Base-by-base conservation (phyloP, 257 asterid genomes). In the Knoxia roxburghii region DNA sequence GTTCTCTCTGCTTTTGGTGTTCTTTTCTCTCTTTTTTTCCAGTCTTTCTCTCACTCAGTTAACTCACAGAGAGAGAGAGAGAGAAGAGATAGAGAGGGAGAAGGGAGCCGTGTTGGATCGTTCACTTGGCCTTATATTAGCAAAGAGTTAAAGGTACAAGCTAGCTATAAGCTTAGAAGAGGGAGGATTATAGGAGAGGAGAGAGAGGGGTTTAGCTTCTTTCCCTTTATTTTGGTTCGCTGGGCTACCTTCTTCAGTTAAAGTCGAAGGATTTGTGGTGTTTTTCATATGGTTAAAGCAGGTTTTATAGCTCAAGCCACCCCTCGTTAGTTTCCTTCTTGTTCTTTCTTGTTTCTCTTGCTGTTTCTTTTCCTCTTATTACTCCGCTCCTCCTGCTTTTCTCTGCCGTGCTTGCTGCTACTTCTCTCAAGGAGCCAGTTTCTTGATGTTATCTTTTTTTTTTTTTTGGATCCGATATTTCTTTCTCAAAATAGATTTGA, bases 191-290 rank as follows among this genome's bases (percentile, higher is more conserved):
- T 71, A 73, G 73, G 75, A 55, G 70, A 59, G 59, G 46, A 48
- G 39, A 53, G 64, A 32, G 72, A 35, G 55, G 23, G 76, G 48
- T 51, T 69, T 37, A 37, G 9, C 41, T 37, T 70, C 84, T 89
- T 89, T 87, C 81, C 84, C 98, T 89, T 89, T 33, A 87, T 78
- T 86, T 45, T 12, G 17, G 4, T 82, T 77, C 79, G 33, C 81
- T 77, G 57, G 24, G 64, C 2, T n/a, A n/a, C n/a, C 75, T 81
- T 77, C 74, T 77, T 89, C 90, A 76, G 89, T 89, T 89, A 91
- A 91, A 91, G 96, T 78, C 52, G 65, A 78, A 78, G 65, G 68
- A 80, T 62, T 89, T 81, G 81, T 81, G 80, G 60, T 75, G 87
- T 74, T 72, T 82, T 74, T 48, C 75, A 64, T 79, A 73, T 75